phyloP scores from a whole-genome alignment of 495 filamentous ascomycete genomes.

The Paragyromitra xinjiangensis region DNA sequence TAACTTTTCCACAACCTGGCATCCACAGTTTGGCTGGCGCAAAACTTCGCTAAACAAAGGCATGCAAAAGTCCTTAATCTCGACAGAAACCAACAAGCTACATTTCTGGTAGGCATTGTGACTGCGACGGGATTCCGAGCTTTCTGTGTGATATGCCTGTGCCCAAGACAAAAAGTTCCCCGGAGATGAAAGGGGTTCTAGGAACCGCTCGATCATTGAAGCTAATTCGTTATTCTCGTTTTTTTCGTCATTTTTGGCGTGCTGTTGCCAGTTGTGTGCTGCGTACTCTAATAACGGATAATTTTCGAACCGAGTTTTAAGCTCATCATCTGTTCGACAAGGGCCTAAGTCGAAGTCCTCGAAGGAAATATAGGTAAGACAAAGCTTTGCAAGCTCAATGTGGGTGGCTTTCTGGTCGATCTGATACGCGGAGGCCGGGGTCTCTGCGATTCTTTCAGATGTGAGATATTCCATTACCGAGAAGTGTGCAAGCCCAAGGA shows the following conservation, averaged over 20 bases:
- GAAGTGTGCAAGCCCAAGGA: constrained; percentile 50
- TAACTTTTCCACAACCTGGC: no score
- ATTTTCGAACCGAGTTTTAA: not conserved
- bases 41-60: constrained; percentile 5
- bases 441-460: no score
- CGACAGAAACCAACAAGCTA: not conserved
- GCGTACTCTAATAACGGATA: constrained; percentile 50
- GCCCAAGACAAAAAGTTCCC: constrained; percentile 25
- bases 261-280: constrained; percentile 46
- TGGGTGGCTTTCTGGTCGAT: not conserved
- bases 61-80: not conserved
- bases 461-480: constrained; percentile 56
- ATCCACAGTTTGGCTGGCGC: constrained; percentile 26
- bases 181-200: constrained; percentile 19
- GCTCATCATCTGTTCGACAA: constrained; percentile 18
- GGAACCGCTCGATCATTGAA: constrained; percentile 13
- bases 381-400: constrained; percentile 31
- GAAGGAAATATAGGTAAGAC: constrained; percentile 35
- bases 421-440: no score
- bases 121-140: not conserved
- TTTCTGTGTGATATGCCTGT: constrained; percentile 26
- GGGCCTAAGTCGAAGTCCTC: constrained; percentile 26
- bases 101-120: constrained; percentile 5
- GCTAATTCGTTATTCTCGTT: constrained; percentile 21
- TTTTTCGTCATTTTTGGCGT: constrained; percentile 28